Conservation (phyloP, 2,329 filamentous ascomycete species). For the Orbilia brochopaga region DNA sequence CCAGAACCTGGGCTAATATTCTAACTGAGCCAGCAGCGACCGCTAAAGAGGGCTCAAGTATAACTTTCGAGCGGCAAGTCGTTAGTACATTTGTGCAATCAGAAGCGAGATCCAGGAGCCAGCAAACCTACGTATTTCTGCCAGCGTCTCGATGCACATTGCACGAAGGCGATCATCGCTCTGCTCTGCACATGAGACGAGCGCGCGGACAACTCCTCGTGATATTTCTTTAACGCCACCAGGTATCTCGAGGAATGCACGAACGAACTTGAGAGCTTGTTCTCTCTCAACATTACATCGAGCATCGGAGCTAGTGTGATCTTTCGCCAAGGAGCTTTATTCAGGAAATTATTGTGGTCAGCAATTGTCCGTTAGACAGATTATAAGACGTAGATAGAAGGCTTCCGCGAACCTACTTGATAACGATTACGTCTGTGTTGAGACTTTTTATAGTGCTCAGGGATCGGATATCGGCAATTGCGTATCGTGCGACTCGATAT, state of each 20-base stretch:
- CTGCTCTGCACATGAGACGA: conserved; percentile 88
- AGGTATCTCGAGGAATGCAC: conserved; percentile 94
- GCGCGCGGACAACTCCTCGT: conserved; percentile 81
- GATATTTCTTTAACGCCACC: conserved; percentile 88
- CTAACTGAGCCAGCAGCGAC: conserved; percentile 83
- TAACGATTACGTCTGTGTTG: conserved; percentile 90
- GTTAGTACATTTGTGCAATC: background rate
- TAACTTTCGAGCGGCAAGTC: conserved; percentile 59
- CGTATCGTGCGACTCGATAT: conserved; percentile 90
- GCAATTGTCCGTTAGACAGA: background rate
- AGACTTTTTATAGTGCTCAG: conserved; percentile 84
- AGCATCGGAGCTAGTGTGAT: conserved; percentile 56
- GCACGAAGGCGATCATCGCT: conserved; percentile 82
- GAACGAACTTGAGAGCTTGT: conserved; percentile 93
- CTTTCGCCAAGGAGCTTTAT: conserved; percentile 45
- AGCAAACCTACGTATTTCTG: conserved; percentile 69
- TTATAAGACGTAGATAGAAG: background rate
- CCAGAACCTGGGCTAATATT: conserved; percentile 86
- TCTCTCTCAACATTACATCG: conserved; percentile 97
- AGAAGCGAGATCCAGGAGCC: background rate
- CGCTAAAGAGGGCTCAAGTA: conserved; percentile 81
- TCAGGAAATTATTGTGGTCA: background rate
- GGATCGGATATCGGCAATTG: conserved; percentile 88
- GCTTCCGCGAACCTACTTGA: conserved; percentile 64
- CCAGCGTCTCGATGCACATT: conserved; percentile 90